Conservation (phyloP, 73 alveolate genomes). For the Tetrahymena thermophila region DNA sequence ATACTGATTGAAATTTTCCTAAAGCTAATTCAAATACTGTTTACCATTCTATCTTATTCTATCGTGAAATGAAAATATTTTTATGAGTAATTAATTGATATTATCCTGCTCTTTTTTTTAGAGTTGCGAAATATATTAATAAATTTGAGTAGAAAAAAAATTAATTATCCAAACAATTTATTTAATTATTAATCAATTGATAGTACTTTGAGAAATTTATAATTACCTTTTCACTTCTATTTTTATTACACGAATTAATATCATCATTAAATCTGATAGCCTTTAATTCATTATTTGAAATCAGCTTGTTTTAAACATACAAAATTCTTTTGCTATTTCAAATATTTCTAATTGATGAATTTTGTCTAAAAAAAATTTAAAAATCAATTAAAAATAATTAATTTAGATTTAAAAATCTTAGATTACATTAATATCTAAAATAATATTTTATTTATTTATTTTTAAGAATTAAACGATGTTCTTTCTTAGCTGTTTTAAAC, state of each 20-base stretch:
- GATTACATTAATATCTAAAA: not conserved
- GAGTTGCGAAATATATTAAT: not conserved
- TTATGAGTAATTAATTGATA: not conserved
- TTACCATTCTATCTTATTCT: not conserved
- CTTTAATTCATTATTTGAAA: not conserved
- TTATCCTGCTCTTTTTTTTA: not conserved
- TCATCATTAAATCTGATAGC: not conserved
- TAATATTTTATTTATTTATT: too few relatives aligned
- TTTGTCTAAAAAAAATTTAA: not conserved
- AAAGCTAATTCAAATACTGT: not conserved
- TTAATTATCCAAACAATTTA: not conserved
- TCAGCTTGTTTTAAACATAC: not conserved
- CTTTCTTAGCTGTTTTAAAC: too few relatives aligned
- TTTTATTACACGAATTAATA: too few relatives aligned
- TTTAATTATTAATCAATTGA: not conserved
- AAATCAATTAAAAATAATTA: too few relatives aligned
- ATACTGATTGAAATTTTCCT: not conserved
- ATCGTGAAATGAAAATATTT: not conserved
- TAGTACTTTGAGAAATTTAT: not conserved
- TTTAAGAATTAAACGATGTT: too few relatives aligned
- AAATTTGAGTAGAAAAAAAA: not conserved
- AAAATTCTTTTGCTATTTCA: not conserved
- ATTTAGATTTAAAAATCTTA: not conserved
- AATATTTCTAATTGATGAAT: not conserved
- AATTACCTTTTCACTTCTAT: not conserved